phyloP scores from a whole-genome alignment of 2,329 filamentous ascomycete species.

The Proliferodiscus dingleyae region DNA sequence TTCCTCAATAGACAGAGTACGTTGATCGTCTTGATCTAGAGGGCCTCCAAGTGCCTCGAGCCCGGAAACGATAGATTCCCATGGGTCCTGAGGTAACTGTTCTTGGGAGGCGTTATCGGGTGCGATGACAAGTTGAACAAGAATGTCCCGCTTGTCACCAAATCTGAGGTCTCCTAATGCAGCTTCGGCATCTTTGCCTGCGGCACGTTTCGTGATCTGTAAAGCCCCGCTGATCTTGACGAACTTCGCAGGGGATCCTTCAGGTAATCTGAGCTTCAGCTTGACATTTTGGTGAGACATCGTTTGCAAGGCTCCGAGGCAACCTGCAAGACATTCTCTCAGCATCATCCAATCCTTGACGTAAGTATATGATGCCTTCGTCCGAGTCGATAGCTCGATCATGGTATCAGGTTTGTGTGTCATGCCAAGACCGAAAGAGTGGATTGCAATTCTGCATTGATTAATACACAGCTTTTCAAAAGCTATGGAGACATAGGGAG shows the following conservation, averaged over 20 bases:
- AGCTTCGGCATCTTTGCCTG: slow-evolving; percentile 89
- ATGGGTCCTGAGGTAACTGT: slow-evolving; percentile 83
- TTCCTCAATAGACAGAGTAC: slow-evolving; percentile 83
- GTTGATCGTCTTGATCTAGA: slow-evolving; percentile 78
- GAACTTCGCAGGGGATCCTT: slow-evolving; percentile 96
- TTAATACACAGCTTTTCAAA: no score
- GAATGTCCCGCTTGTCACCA: slow-evolving; percentile 87
- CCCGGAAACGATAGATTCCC: slow-evolving; percentile 95
- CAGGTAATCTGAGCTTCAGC: slow-evolving; percentile 86
- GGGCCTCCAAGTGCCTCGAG: slow-evolving; percentile 88
- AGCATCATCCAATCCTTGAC: slow-evolving; percentile 99
- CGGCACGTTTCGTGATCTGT: slow-evolving; percentile 93
- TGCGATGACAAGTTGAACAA: slow-evolving; percentile 89
- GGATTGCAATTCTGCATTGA: slow-evolving; percentile 70
- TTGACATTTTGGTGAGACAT: slow-evolving; percentile 98
- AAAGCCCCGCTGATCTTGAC: slow-evolving; percentile 96
- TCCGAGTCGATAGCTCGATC: slow-evolving; percentile 93
- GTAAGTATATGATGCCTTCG: slow-evolving; percentile 95
- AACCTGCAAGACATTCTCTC: slow-evolving; percentile 90
- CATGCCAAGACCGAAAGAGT: slow-evolving; percentile 92
- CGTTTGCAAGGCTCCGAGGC: slow-evolving; percentile 84
- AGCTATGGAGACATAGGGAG: no score
- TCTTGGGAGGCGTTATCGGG: slow-evolving; percentile 78
- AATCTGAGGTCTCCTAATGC: slow-evolving; percentile 88
- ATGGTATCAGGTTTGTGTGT: slow-evolving; percentile 98